Percentiles rank a stretch among this genome's conserved stretches.
phyloP scores from a whole-genome alignment of 2,329 filamentous ascomycete genomes.

The Volutella citrinella region DNA sequence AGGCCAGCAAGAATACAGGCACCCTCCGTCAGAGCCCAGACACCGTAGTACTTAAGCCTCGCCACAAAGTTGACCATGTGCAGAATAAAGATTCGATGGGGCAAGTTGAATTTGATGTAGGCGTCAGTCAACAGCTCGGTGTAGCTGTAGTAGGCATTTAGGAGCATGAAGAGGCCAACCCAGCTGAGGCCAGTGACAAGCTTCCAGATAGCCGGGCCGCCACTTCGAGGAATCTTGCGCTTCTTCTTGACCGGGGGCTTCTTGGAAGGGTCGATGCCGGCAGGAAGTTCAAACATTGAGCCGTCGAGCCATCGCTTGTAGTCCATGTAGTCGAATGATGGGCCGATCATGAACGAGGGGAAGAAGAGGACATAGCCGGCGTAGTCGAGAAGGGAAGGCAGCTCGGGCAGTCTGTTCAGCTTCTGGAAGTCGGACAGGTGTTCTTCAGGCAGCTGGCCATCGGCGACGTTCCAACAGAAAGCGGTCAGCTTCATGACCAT shows the following conservation, averaged over 20 bases:
- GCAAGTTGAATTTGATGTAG: conserved; percentile 66
- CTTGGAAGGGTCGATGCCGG: conserved; percentile 78
- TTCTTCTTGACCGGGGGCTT: conserved; percentile 83
- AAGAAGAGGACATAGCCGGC: conserved; percentile 94
- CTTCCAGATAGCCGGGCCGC: conserved; percentile 78
- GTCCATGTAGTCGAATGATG: conserved; percentile 91
- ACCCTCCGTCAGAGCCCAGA: conserved; percentile 91
- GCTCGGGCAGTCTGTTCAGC: conserved; percentile 69
- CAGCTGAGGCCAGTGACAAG: conserved; percentile 69
- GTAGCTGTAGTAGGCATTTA: conserved; percentile 65
- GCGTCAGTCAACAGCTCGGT: conserved; percentile 61
- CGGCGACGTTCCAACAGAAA: conserved; percentile 97
- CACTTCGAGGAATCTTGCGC: conserved; percentile 88
- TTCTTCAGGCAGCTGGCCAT: conserved; percentile 75
- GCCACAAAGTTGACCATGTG: conserved; percentile 81
- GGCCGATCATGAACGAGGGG: conserved; percentile 82
- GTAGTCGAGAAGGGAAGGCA: conserved; percentile 79
- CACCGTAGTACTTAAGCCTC: conserved; percentile 92
- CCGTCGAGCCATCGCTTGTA: conserved; percentile 92
- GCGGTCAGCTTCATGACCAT: conserved; percentile 95
- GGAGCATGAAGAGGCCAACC: conserved; percentile 74
- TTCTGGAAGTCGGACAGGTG: conserved; percentile 86
- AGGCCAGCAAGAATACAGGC: conserved; percentile 91
- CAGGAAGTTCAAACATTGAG: conserved; percentile 86
- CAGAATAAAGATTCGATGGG: conserved; percentile 72